Evolutionary conservation across 352 stramenopile genomes (phyloP).

Genomic region (Elongisporangium undulatum): DNA sequence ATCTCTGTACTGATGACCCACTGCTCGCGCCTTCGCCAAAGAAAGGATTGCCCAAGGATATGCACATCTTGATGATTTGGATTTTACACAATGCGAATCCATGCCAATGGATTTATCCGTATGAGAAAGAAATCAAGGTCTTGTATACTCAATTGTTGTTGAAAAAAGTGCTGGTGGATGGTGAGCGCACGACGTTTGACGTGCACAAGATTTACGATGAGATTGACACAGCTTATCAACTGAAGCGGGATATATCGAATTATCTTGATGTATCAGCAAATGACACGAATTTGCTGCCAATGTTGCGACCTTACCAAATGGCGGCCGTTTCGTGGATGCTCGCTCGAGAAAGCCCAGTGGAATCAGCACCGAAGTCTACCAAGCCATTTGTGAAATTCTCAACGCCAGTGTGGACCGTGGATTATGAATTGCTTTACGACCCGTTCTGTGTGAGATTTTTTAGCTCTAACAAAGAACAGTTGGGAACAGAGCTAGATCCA

Average conservation of each 20-base stretch:
- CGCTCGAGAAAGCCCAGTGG: slow-evolving; percentile 62
- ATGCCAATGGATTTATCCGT: slow-evolving; percentile 11
- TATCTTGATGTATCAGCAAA: slow-evolving; percentile 8
- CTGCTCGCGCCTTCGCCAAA: slow-evolving; percentile 8
- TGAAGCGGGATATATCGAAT: slow-evolving; percentile 23
- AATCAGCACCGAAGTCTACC: slow-evolving; percentile 7
- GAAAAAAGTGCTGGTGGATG: slow-evolving; percentile 1
- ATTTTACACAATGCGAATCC: slow-evolving; percentile 21
- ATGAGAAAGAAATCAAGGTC: slow-evolving; percentile 48
- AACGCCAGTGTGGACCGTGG: neutral
- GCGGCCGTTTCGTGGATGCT: slow-evolving; percentile 95
- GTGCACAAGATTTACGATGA: slow-evolving; percentile 55
- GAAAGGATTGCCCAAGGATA: slow-evolving; percentile 9
- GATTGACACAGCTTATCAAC: slow-evolving; percentile 35
- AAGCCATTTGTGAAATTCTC: slow-evolving; percentile 11
- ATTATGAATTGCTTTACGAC: slow-evolving; percentile 20
- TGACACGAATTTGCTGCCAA: slow-evolving; percentile 51
- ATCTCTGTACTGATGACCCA: slow-evolving; percentile 3
- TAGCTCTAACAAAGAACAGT: slow-evolving; percentile 1
- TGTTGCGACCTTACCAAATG: slow-evolving; percentile 95
- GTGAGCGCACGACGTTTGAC: slow-evolving; percentile 21
- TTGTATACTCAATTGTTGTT: slow-evolving; percentile 30
- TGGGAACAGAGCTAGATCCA: neutral
- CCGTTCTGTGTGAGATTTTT: slow-evolving; percentile 30
- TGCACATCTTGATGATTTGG: slow-evolving; percentile 61